phyloP scores from a whole-genome alignment of 1,139 yeast species.

The Zygoascus sp. region DNA sequence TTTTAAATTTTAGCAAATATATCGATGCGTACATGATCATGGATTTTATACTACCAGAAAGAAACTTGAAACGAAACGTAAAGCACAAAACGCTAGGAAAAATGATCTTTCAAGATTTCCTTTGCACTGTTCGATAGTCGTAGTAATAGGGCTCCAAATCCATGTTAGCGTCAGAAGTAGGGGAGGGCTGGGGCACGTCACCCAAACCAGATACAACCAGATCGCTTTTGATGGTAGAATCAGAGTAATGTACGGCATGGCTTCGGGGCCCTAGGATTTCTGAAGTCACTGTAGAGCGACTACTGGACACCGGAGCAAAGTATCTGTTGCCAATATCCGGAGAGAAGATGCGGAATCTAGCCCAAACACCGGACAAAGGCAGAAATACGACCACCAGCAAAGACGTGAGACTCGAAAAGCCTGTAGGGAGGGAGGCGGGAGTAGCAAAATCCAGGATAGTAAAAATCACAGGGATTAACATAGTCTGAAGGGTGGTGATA shows the following conservation, averaged over 20 bases:
- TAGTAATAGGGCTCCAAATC: neutral
- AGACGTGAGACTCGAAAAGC: constrained; percentile 40
- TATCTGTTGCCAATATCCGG: constrained; percentile 7
- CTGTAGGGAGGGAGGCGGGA: constrained; percentile 27
- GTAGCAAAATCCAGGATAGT: constrained; percentile 44
- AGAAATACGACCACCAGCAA: constrained; percentile 57
- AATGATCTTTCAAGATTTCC: neutral
- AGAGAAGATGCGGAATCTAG: constrained; percentile 33
- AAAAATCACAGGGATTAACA: constrained; percentile 70
- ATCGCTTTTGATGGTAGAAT: no score
- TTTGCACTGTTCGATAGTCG: neutral
- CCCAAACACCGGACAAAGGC: constrained; percentile 89
- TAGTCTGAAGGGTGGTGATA: constrained; percentile 78
- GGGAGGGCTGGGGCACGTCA: no score
- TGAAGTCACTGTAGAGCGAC: neutral
- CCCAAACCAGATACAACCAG: no score
- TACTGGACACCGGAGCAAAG: constrained; percentile 3
- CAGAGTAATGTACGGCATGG: no score
- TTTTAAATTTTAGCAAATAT: no score
- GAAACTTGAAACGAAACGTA: no score
- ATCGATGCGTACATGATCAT: no score
- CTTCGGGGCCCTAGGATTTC: no score
- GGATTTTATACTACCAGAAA: no score
- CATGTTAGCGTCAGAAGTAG: neutral
- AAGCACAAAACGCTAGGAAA: neutral